These are phyloP conservation scores for Macrolepiota albuminosa DNA, from an alignment of 768 basidiomycete genomes.

Conservation along the genomic window DNA sequence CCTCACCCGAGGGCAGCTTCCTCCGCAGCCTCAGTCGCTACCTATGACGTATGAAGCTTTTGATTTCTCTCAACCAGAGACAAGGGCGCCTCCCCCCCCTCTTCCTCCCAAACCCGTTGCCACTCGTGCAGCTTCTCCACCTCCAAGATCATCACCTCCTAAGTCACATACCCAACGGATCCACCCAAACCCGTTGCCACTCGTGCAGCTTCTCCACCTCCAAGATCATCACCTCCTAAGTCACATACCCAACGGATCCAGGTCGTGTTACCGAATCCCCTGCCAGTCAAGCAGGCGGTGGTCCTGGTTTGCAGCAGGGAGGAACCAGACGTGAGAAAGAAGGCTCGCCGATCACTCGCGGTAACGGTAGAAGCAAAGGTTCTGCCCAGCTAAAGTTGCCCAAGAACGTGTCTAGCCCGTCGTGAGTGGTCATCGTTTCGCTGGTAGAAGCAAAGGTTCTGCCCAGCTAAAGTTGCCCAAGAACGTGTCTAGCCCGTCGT, in stretches of 20 bases:
- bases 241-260: constrained; percentile 42
- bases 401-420: constrained; percentile 53
- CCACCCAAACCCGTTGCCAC: constrained; percentile 49
- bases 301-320: constrained; percentile 16
- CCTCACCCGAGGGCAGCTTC: constrained; percentile 47
- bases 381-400: constrained; percentile 36
- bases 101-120: constrained; percentile 55
- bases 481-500: constrained; percentile 56
- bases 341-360: constrained; percentile 60
- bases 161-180: constrained; percentile 49
- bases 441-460: constrained; percentile 29
- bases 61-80: constrained; percentile 43
- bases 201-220: constrained; percentile 55
- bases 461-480: constrained; percentile 41
- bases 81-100: constrained; percentile 54
- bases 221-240: constrained; percentile 60
- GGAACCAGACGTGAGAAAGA: constrained; percentile 60
- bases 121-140: constrained; percentile 48
- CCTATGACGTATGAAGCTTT: constrained; percentile 44
- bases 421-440: constrained; percentile 30
- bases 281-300: constrained; percentile 33
- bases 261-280: constrained; percentile 49
- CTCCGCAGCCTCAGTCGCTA: constrained; percentile 27
- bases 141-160: constrained; percentile 59
- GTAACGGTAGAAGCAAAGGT: constrained; percentile 32